Evolutionary conservation across 129 eudicot species (phyloP), one percentile per base, ranked within the genome.

Genomic region (Heracleum sosnowskyi): DNA sequence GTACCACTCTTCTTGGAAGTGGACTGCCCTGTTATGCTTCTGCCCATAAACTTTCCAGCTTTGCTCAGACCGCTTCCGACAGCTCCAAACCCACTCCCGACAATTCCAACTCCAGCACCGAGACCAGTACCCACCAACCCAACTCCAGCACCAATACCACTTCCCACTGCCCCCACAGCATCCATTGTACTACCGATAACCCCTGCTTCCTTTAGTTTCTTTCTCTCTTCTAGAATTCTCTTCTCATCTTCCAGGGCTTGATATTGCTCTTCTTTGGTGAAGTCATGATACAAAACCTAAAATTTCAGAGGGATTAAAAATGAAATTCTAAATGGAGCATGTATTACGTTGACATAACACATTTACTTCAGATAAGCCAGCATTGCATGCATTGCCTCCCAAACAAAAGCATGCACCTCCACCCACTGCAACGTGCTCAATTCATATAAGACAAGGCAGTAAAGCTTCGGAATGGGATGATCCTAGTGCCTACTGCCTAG

Each of bases 41-140:
- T 82, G 53, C 97, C 97, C 97, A 95, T 90, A 80, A 95, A 95
- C 84, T 84, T 91, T 60, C 98, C 98, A 69, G 98, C 98, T 85
- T 95, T 95, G 80, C 88, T 85, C 29, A 92, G 84, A 4, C 98
- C 97, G 34, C 97, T 93, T 24, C 95, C 90, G 41, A 90, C 94
- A 16, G 92, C 90, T 63, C 96, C 93, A 15, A 91, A 70, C 11
- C 97, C 96, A 55, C 89, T 85, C 4, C 93, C 94, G 16, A 90
- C 98, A 7, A 88, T 28, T 78, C 97, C 92, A 39, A 77, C 92
- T 11, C 97, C 97, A 55, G 96, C 91, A 18, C 96, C 95, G 0
- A 93, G 37, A 4, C 95, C 94, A 36, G 80, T 72, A 28, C 95
- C 96, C 41, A 82, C 93, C 1, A 86, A 47, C 60, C 92, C 92